A percentile compares a stretch with the other conserved stretches of the same genome.
Conservation (phyloP, 2,329 filamentous ascomycete species). For the Lecanosticta acicola region DNA sequence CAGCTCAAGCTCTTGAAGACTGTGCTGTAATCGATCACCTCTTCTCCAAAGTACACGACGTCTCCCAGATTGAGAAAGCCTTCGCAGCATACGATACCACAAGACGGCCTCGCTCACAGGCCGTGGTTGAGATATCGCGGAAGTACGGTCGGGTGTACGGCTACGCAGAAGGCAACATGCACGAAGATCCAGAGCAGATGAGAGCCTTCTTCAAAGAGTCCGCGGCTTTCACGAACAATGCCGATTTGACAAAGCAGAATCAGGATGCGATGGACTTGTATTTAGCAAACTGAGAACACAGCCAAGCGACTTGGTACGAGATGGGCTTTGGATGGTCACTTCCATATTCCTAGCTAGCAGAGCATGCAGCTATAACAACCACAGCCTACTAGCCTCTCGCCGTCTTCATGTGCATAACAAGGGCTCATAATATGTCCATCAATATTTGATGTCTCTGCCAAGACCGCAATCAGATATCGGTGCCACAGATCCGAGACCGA, state of each 20-base stretch:
- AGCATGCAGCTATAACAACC: too few relatives aligned
- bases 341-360: too few relatives aligned
- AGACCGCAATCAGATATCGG: too few relatives aligned
- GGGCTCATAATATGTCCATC: too few relatives aligned
- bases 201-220: constrained; percentile 28
- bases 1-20: constrained; percentile 37
- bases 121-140: constrained; percentile 28
- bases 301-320: too few relatives aligned
- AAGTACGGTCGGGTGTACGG: constrained; percentile 30
- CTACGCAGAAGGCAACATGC: constrained; percentile 27
- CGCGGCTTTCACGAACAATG: constrained; percentile 30
- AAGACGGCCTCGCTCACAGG: constrained; percentile 27
- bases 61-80: constrained; percentile 20
- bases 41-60: constrained; percentile 19
- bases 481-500: too few relatives aligned
- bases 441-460: too few relatives aligned
- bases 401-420: too few relatives aligned
- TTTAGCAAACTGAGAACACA: too few relatives aligned
- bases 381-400: too few relatives aligned
- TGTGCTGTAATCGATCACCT: constrained; percentile 24
- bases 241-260: constrained; percentile 29
- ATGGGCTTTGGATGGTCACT: too few relatives aligned
- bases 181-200: constrained; percentile 28
- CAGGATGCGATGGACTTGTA: constrained; percentile 21
- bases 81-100: constrained; percentile 27